Percentiles rank a stretch among this genome's conserved stretches.
Conservation (phyloP, 495 filamentous ascomycete species). For the Tetracladium marchalianum region DNA sequence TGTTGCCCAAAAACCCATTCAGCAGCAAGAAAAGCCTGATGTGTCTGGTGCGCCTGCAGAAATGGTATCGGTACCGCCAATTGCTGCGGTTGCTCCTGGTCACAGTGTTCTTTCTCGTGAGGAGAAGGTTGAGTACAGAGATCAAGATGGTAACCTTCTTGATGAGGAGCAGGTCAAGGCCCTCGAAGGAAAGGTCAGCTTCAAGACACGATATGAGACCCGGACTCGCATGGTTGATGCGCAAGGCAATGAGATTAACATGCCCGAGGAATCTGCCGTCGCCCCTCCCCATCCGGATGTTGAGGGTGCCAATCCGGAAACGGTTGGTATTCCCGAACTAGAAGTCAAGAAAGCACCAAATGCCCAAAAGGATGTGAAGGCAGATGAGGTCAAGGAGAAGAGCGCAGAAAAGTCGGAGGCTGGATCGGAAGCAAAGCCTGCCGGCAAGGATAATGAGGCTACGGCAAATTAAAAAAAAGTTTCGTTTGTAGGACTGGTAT, state of each 20-base stretch:
- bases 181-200: conserved; percentile 83
- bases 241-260: conserved; percentile 55
- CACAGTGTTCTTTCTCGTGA: conserved; percentile 55
- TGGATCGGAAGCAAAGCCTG: conserved; percentile 53
- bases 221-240: conserved; percentile 74
- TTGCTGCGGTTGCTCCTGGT: conserved; percentile 29
- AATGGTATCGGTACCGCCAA: conserved; percentile 14
- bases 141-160: conserved; percentile 85
- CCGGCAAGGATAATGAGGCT: conserved; percentile 67
- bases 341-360: conserved; percentile 20
- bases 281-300: conserved; percentile 81
- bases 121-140: conserved; percentile 87
- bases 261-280: conserved; percentile 30
- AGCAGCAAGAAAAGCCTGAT: neutral
- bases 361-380: conserved; percentile 30
- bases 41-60: conserved; percentile 18
- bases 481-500: conserved; percentile 19
- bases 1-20: conserved; percentile 14
- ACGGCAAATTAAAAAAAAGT: conserved; percentile 49
- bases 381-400: conserved; percentile 53
- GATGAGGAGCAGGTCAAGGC: conserved; percentile 73
- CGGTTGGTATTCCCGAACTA: conserved; percentile 25
- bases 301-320: conserved; percentile 62
- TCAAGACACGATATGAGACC: conserved; percentile 90
- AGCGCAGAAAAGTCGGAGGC: conserved; percentile 44